Percentiles rank a stretch among this genome's conserved stretches.
These are phyloP conservation scores for Graphilbum ipis-grandicollis DNA, from an alignment of 2,329 filamentous ascomycete species.

Conservation along the genomic window DNA sequence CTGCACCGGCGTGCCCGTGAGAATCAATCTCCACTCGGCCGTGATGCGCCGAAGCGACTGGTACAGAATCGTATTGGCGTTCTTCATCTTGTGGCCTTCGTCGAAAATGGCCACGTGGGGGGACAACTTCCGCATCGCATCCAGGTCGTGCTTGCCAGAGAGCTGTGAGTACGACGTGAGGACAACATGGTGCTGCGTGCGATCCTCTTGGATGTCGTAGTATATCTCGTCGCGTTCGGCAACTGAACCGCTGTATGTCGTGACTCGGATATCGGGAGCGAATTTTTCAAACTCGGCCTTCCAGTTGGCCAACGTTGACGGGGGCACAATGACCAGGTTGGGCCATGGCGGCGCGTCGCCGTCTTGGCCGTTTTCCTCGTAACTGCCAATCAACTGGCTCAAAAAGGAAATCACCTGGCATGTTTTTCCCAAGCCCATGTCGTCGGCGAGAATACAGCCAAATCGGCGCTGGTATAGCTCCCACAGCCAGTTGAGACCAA, in stretches of 20 bases:
- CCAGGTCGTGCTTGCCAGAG: constrained; percentile 29
- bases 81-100: constrained; percentile 88
- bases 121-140: constrained; percentile 28
- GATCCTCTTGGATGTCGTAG: constrained; percentile 43
- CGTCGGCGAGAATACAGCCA: constrained; percentile 85
- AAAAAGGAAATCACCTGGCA: constrained; percentile 91
- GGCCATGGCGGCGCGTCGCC: constrained; percentile 36
- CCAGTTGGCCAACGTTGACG: constrained; percentile 94
- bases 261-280: constrained; percentile 59
- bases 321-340: constrained; percentile 76
- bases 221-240: constrained; percentile 50
- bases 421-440: constrained; percentile 95
- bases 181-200: constrained; percentile 46
- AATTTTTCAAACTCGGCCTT: constrained; percentile 78
- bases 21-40: constrained; percentile 67
- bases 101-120: constrained; percentile 60
- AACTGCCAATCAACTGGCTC: constrained; percentile 53
- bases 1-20: constrained; percentile 82
- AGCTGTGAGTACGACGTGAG: constrained; percentile 44
- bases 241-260: constrained; percentile 51
- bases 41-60: constrained; percentile 60
- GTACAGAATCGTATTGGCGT: constrained; percentile 68
- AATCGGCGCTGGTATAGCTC: constrained; percentile 64
- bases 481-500: constrained; percentile 87
- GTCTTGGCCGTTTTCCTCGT: constrained; percentile 5